phyloP scores from a whole-genome alignment of 108 stramenopile species.

The Discostella pseudostelligera region DNA sequence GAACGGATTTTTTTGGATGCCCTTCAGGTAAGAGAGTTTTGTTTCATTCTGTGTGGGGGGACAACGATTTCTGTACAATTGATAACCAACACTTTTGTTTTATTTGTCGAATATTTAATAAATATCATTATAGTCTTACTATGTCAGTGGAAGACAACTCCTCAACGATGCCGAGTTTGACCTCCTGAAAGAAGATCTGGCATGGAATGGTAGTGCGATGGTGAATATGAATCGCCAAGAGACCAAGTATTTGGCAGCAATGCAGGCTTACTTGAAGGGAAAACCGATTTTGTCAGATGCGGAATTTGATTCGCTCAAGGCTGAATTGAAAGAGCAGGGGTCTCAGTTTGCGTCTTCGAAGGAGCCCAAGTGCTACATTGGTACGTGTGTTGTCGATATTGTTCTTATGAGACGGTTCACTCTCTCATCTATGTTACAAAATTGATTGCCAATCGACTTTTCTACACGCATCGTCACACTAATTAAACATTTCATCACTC shows the following conservation, averaged over 20 bases:
- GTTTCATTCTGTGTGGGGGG: not conserved
- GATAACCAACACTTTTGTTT: not conserved
- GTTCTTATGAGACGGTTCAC: not conserved
- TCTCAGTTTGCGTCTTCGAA: conserved; percentile 85
- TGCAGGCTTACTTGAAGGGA: conserved; percentile 89
- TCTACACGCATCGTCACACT: no score
- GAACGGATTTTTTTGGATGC: conserved; percentile 95
- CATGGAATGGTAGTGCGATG: conserved; percentile 82
- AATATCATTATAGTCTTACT: conserved; percentile 89
- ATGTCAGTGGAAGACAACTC: conserved; percentile 81
- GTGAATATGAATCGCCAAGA: conserved; percentile 89
- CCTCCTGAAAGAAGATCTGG: conserved; percentile 90
- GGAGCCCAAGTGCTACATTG: conserved; percentile 95
- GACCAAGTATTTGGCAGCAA: conserved; percentile 80
- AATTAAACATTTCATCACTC: no score
- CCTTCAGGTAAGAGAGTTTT: conserved; percentile 69
- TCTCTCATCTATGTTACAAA: no score
- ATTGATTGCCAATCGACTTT: no score
- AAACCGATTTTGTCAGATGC: conserved; percentile 73
- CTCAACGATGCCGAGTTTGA: conserved; percentile 91
- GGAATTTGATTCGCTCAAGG: conserved; percentile 88
- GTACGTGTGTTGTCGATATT: conserved; percentile 22
- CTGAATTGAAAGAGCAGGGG: conserved; percentile 78
- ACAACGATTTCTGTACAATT: not conserved
- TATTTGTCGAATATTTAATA: no score